Evolutionary conservation across 257 asterid genomes (phyloP), one percentile per base, ranked within the genome.

Genomic region (Ocimum tenuiflorum): DNA sequence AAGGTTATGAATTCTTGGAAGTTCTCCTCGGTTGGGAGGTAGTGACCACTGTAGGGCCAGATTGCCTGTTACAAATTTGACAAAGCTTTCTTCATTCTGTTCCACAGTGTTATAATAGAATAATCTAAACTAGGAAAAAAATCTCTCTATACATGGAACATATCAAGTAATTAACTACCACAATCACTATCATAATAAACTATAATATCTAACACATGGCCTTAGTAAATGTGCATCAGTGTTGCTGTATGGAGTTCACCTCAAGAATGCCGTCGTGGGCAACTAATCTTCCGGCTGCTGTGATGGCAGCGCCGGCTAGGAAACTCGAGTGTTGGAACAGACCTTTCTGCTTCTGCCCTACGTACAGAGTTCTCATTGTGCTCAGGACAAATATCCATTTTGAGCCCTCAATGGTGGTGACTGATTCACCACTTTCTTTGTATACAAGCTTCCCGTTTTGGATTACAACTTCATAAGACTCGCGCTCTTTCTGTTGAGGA

Each of bases 31-130:
- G 95, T 87, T 3, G 95, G n/a, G n/a, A n/a, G n/a, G n/a, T n/a
- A n/a, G n/a, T n/a, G n/a, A n/a, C n/a, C n/a, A n/a, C n/a, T n/a
- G 95, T 87, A 75, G 4, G 89, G 95, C 89, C 91, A 85, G 27
- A 87, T 74, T 42, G 82, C 85, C 86, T n/a, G n/a, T n/a, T n/a
- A n/a, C n/a, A n/a, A n/a, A n/a, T n/a, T n/a, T n/a, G n/a, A n/a
- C n/a, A n/a, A n/a, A n/a, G n/a, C n/a, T n/a, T n/a, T n/a, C n/a
- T n/a, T n/a, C n/a, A n/a, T n/a, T n/a, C n/a, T n/a, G n/a, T n/a
- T n/a, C n/a, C n/a, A n/a, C n/a, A n/a, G n/a, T n/a, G n/a, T n/a
- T n/a, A n/a, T n/a, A n/a, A n/a, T n/a, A n/a, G n/a, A n/a, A n/a
- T n/a, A n/a, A n/a, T n/a, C n/a, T n/a, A n/a, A n/a, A n/a, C n/a